Percentiles rank a stretch among this genome's conserved stretches.
Conservation (phyloP, 805 yeast genomes). For the Candida nanaspora region DNA sequence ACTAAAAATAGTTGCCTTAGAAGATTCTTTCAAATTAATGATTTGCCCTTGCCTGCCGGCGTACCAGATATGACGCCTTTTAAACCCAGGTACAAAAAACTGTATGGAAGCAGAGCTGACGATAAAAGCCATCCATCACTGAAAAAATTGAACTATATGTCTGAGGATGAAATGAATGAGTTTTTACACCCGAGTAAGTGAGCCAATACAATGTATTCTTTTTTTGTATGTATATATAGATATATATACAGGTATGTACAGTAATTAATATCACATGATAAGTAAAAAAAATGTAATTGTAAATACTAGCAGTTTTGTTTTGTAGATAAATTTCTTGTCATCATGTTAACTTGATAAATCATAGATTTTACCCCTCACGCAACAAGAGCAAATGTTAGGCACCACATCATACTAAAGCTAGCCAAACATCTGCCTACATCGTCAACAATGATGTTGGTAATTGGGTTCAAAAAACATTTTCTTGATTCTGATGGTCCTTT, state of each 20-base stretch:
- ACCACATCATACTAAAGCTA: slow-evolving; percentile 53
- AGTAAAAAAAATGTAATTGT: background rate
- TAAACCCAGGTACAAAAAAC: background rate
- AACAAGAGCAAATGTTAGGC: slow-evolving; percentile 36
- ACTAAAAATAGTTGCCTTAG: slow-evolving; percentile 41
- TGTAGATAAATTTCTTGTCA: no score
- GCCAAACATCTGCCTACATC: slow-evolving; percentile 41
- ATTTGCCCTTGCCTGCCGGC: slow-evolving; percentile 11
- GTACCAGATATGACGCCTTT: slow-evolving; percentile 5
- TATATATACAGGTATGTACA: background rate
- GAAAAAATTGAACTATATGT: slow-evolving; percentile 1
- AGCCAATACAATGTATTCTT: background rate
- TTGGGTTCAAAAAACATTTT: slow-evolving; percentile 32
- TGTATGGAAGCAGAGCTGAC: background rate
- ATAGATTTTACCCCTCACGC: background rate
- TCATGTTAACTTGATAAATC: no score
- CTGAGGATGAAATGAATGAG: slow-evolving; percentile 3
- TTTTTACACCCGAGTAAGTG: background rate
- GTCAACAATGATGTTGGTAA: slow-evolving; percentile 34
- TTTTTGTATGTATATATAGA: no score
- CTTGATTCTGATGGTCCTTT: slow-evolving; percentile 21
- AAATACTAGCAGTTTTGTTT: no score
- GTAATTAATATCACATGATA: background rate
- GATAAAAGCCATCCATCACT: slow-evolving; percentile 1
- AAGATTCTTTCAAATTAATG: slow-evolving; percentile 25